phyloP scores from a whole-genome alignment of 164 flowering plant species.

The Nymphaea thermarum region DNA sequence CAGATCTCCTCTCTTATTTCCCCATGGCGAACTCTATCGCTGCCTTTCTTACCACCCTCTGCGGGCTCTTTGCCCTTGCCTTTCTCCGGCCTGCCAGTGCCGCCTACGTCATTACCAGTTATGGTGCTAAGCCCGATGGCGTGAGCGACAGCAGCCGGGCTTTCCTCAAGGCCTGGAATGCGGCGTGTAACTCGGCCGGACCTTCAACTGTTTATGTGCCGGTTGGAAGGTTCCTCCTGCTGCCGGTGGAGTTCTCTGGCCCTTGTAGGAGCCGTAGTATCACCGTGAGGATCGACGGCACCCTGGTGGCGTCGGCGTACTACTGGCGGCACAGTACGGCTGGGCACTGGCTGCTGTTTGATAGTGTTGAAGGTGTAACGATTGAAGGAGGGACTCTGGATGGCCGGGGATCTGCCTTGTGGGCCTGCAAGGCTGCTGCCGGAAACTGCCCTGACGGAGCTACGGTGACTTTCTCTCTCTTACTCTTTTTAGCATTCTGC shows the following conservation, averaged over 20 bases:
- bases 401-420: slow-evolving; percentile 29
- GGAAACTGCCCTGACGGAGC: slow-evolving; percentile 32
- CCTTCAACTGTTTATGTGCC: slow-evolving; percentile 19
- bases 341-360: slow-evolving; percentile 39
- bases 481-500: too few relatives aligned
- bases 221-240: slow-evolving; percentile 14
- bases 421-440: slow-evolving; percentile 32
- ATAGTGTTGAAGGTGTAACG: slow-evolving; percentile 19
- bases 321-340: slow-evolving; percentile 10
- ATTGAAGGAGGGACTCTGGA: slow-evolving; percentile 45
- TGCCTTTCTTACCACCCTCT: too few relatives aligned
- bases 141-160: slow-evolving; percentile 15
- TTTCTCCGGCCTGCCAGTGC: not conserved
- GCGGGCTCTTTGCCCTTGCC: not conserved
- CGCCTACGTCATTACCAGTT: slow-evolving; percentile 9
- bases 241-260: slow-evolving; percentile 7
- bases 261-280: slow-evolving; percentile 9
- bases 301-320: slow-evolving; percentile 21
- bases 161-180: slow-evolving; percentile 23
- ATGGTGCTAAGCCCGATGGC: slow-evolving; percentile 28
- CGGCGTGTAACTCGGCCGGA: slow-evolving; percentile 15
- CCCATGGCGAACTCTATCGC: too few relatives aligned
- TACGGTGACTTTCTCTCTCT: slow-evolving; percentile 16
- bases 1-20: too few relatives aligned
- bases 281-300: slow-evolving; percentile 15